Percentiles rank a stretch among this genome's conserved stretches.
These are phyloP conservation scores for Penicillium oxalicum DNA, from an alignment of 2,329 filamentous ascomycete genomes.

Conservation along the genomic window DNA sequence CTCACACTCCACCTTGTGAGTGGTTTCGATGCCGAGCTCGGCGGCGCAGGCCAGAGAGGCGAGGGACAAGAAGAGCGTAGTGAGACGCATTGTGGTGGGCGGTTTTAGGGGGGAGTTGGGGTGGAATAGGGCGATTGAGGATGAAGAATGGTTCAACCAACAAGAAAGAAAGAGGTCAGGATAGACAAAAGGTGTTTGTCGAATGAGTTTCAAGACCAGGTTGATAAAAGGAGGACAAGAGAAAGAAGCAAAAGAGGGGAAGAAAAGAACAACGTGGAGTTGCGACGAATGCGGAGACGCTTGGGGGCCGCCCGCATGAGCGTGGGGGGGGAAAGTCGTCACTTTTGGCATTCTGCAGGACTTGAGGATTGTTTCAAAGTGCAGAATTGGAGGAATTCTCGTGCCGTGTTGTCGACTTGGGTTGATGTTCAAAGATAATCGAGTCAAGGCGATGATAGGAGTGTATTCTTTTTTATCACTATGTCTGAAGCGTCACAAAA, in stretches of 20 bases:
- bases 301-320: not conserved
- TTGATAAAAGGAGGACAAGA: not conserved
- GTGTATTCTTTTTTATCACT: too few relatives aligned
- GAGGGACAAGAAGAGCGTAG: conserved; percentile 37
- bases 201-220: too few relatives aligned
- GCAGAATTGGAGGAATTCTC: too few relatives aligned
- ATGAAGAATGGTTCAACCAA: not conserved
- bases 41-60: conserved; percentile 46
- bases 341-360: too few relatives aligned
- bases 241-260: not conserved
- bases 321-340: not conserved
- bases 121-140: not conserved
- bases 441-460: too few relatives aligned
- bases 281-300: conserved; percentile 1
- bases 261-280: conserved; percentile 3
- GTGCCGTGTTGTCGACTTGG: too few relatives aligned
- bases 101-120: not conserved
- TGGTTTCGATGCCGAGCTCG: conserved; percentile 69
- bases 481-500: too few relatives aligned
- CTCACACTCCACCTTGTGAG: conserved; percentile 66
- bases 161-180: not conserved
- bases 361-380: too few relatives aligned
- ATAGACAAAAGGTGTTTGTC: not conserved
- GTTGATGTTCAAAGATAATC: too few relatives aligned
- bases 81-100: conserved; percentile 40